Base-by-base conservation (phyloP, 106 monocot species). In the Phalaenopsis equestris region DNA sequence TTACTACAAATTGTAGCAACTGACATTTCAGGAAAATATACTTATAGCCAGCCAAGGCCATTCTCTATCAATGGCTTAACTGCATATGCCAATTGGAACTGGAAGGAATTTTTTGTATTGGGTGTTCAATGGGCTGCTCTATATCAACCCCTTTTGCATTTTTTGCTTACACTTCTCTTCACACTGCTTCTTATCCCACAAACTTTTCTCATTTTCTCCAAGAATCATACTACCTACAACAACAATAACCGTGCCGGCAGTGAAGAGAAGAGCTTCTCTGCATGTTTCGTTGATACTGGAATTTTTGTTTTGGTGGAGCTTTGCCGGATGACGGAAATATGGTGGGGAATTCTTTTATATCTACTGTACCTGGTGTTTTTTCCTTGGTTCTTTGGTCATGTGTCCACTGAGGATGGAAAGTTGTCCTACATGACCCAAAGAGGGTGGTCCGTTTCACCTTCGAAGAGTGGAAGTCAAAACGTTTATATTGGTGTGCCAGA, bases 81-180 rank as follows among this genome's bases (percentile, higher is more conserved):
- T 46, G 79, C 89, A 77, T 86, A 74, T 81, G 79, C 89, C 78
- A 84, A 74, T 77, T 99, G 98, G 98, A 95, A 43, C 72, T 99
- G 90, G 98, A 93, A 70, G 48, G 98, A 95, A 79, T 99, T 99
- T 87, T 73, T 86, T 58, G 93, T 99, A 21, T 95, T 99, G 93
- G 95, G 95, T 75, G 74, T 73, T 80, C 94, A 95, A 18, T 95
- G 94, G 98, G 84, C 87, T 21, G 72, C 81, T 2, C 1, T 99
- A 17, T 93, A 93, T 83, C 68, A 78, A 7, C 91, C 87, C 45
- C 67, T 88, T 76, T 77, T 99, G 56, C 86, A 80, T 82, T 46
- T 76, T 77, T 68, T 84, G 55, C 74, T 95, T 72, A 42, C 72
- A 17, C 52, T 91, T 84, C 79, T 93, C 64, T 95, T 88, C 79